Evolutionary conservation across 202 grass and related monocot genomes (phyloP), one percentile per base, ranked within the genome.

Genomic region (Carex arenaria): DNA sequence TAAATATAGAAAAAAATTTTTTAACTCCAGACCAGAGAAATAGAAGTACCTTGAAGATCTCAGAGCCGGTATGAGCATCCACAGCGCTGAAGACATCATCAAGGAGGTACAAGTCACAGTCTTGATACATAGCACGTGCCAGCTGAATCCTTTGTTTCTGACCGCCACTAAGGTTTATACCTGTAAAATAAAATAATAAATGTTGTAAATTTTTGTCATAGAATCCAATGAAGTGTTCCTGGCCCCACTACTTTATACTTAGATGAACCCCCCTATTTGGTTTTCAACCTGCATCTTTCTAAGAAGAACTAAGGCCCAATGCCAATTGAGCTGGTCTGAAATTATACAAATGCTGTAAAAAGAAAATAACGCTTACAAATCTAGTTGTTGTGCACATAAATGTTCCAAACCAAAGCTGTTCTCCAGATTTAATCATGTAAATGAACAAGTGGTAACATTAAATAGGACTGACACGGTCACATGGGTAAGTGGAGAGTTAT

Each of bases 131-230:
- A 8, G 96, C 96, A 8, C 96, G 82, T 66, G 96, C 96, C 15
- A 99, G 88, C 88, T 99, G 96, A 18, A 99, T 96, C 9, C 96
- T 88, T 83, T 99, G 96, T 88, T 99, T 99, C 81, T 99, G 93
- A 1, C 93, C 96, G 12, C 96, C 96, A 19, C 96, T 99, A 38
- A 99, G 91, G 82, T 99, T 99, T 83, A 99, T 99, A 53, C 80
- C 80, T 82, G n/a, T 36, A 31, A 40, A 40, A 19, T 78, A 36
- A 5, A 60, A 31, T 31, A 78, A 78, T 19, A 78, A 38, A 78
- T 57, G 74, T 59, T 38, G 53, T 78, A 57, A 55, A 36, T 36
- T 22, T 49, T 20, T 12, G n/a, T 22, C 42, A 49, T 71, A 12
- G 45, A 13, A 23, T 71, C 7, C 12, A 71, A 70, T 38, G n/a